phyloP scores from a whole-genome alignment of 2,329 filamentous ascomycete species.

The Leptosphaerulina australis region DNA sequence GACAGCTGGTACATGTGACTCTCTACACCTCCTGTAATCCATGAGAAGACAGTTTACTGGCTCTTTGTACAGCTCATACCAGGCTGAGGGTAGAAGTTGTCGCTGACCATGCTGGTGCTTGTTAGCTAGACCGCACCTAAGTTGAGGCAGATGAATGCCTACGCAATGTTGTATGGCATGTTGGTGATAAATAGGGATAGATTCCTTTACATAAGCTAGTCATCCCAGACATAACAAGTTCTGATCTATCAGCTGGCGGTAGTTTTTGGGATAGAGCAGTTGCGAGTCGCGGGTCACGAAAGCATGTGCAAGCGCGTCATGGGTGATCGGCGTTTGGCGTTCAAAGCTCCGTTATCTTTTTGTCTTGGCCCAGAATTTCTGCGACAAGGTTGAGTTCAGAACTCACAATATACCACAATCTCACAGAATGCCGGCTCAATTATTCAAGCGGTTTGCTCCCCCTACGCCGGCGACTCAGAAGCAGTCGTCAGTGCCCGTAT shows the following conservation, averaged over 20 bases:
- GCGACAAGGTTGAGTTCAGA: background rate
- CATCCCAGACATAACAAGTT: constrained; percentile 32
- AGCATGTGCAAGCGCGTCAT: constrained; percentile 22
- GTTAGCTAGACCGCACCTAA: constrained; percentile 16
- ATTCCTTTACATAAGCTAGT: constrained; percentile 22
- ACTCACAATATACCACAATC: constrained; percentile 1
- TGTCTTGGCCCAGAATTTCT: constrained; percentile 15
- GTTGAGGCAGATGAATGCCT: constrained; percentile 37
- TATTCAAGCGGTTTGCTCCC: constrained; percentile 57
- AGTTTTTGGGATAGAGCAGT: background rate
- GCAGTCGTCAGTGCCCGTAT: constrained; percentile 7
- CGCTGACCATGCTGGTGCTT: constrained; percentile 80
- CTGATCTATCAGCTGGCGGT: too few species aligned
- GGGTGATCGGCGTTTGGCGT: constrained; percentile 33
- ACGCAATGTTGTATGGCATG: constrained; percentile 76
- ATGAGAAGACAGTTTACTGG: constrained; percentile 27
- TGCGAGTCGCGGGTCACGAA: constrained; percentile 7
- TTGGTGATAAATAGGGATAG: constrained; percentile 29
- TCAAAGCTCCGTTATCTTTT: constrained; percentile 19
- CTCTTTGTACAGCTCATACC: constrained; percentile 51
- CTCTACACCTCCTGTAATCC: constrained; percentile 75
- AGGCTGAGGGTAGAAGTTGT: constrained; percentile 98
- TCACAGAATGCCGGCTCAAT: constrained; percentile 52
- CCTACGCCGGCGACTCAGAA: constrained; percentile 34
- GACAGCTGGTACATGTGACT: constrained; percentile 98